A percentile compares a stretch with the other conserved stretches of the same genome.
phyloP scores from a whole-genome alignment of 257 asterid genomes.

The Petrea volubilis region DNA sequence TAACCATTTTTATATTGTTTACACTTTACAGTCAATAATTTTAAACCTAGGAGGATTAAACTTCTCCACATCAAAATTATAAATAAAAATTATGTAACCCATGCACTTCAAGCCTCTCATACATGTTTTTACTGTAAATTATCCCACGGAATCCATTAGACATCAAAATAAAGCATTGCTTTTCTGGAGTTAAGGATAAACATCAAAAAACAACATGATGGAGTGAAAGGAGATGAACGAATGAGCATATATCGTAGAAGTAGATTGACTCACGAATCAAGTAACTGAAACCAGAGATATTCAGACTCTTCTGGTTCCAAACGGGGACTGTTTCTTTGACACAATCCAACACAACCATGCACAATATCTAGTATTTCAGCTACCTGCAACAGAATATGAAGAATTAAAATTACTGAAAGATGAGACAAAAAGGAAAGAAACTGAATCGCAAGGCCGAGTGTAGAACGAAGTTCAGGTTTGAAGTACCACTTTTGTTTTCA shows the following conservation, averaged over 20 bases:
- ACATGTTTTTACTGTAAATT: neutral
- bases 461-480: conserved; percentile 23
- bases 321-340: conserved; percentile 95
- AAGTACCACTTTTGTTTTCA: conserved; percentile 73
- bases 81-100: neutral
- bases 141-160: neutral
- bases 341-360: conserved; percentile 75
- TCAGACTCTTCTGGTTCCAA: conserved; percentile 86
- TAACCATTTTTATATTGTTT: neutral
- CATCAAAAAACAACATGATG: neutral
- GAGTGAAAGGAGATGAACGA: conserved; percentile 11
- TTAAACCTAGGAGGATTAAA: neutral
- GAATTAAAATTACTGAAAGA: conserved; percentile 6
- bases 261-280: conserved; percentile 75
- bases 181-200: conserved; percentile 12
- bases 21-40: neutral
- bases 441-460: conserved; percentile 18
- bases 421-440: conserved; percentile 24
- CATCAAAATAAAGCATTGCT: neutral
- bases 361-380: conserved; percentile 69
- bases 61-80: neutral
- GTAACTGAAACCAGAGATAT: conserved; percentile 92
- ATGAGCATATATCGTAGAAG: conserved; percentile 19
- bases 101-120: neutral
- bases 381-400: conserved; percentile 61